These are phyloP conservation scores for Microcyclospora tardicrescens DNA, from an alignment of 2,329 filamentous ascomycete genomes.

Conservation along the genomic window DNA sequence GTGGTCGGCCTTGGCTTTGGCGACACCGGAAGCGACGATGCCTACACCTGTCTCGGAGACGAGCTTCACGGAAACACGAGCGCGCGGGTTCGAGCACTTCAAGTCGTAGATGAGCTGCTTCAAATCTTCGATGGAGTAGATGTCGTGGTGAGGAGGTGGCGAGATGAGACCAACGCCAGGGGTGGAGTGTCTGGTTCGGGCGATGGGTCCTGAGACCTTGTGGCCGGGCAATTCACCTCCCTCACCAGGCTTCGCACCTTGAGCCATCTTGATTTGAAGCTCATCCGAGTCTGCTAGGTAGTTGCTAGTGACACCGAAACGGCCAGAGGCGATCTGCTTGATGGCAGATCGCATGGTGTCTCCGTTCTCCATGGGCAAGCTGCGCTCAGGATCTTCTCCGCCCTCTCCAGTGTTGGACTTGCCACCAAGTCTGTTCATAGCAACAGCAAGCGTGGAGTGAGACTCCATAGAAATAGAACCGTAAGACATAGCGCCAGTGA, in stretches of 20 bases:
- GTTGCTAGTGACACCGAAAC: slow-evolving; percentile 89
- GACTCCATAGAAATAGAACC: slow-evolving; percentile 98
- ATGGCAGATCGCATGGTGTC: slow-evolving; percentile 96
- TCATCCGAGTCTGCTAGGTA: slow-evolving; percentile 93
- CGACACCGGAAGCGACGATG: slow-evolving; percentile 93
- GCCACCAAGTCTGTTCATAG: slow-evolving; percentile 91
- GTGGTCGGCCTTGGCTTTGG: slow-evolving; percentile 93
- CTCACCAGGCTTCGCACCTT: slow-evolving; percentile 94
- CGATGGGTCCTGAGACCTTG: slow-evolving; percentile 91
- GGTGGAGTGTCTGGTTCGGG: slow-evolving; percentile 87
- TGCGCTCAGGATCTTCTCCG: slow-evolving; percentile 89
- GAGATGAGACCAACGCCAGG: slow-evolving; percentile 93
- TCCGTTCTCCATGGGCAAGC: slow-evolving; percentile 72
- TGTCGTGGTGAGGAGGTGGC: slow-evolving; percentile 91
- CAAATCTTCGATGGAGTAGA: slow-evolving; percentile 95
- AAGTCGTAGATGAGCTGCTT: slow-evolving; percentile 97
- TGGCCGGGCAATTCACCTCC: slow-evolving; percentile 94
- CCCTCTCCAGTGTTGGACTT: slow-evolving; percentile 98
- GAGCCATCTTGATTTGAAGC: slow-evolving; percentile 98
- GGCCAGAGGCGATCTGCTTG: slow-evolving; percentile 91
- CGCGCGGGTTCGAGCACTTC: slow-evolving; percentile 87
- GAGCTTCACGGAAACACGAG: slow-evolving; percentile 90
- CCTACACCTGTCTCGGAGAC: slow-evolving; percentile 95
- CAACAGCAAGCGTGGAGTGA: slow-evolving; percentile 86
- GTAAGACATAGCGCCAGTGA: slow-evolving; percentile 96